Base-by-base conservation (phyloP, 2,329 filamentous ascomycete genomes). In the Trichophaea hybrida region DNA sequence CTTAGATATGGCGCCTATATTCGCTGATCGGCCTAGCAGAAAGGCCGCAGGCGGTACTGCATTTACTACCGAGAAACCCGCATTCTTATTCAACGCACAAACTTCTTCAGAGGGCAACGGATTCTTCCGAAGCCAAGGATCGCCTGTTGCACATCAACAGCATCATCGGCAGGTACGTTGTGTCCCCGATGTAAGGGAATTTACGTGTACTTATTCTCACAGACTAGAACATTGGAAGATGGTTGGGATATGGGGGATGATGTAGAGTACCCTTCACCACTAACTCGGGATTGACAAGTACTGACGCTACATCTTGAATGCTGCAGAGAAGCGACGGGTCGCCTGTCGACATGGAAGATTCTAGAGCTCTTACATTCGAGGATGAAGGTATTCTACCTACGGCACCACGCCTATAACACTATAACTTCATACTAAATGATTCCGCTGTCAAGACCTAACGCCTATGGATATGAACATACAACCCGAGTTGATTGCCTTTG, bases 401-500 rank as follows among this genome's bases (percentile, higher is more conserved):
- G n/a, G 32, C 48, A 24, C 48, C 32, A 24, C 48, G 32, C n/a
- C 12, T 13, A 17, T 31, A 31, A 3, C n/a, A 6, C 32, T 24
- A 5, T 6, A 33, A 24, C 48, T 7, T 13, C 24, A 31, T 33
- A 51, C 32, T 51, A 51, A 24, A 12, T 13, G 6, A 31, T 6
- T 13, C n/a, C 32, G 15, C n/a, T 31, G 32, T 12, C 15, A 5
- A 17, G 24, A 17, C 40, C 40, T 46, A 24, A 24, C 24, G 24
- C 24, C 24, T 3, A 24, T 24, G 24, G 40, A 46, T 13, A n/a
- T 17, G 37, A 55, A 37, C 52, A 37, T 48, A n/a, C 43, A 37
- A 31, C 57, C 63, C 15, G 64, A 66, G 57, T 40, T 65, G 13
- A 55, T 64, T 32, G 61, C 61, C 58, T 66, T 66, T 57, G 64